phyloP scores from a whole-genome alignment of 352 stramenopile genomes.

The Pilasporangium apinafurcum region DNA sequence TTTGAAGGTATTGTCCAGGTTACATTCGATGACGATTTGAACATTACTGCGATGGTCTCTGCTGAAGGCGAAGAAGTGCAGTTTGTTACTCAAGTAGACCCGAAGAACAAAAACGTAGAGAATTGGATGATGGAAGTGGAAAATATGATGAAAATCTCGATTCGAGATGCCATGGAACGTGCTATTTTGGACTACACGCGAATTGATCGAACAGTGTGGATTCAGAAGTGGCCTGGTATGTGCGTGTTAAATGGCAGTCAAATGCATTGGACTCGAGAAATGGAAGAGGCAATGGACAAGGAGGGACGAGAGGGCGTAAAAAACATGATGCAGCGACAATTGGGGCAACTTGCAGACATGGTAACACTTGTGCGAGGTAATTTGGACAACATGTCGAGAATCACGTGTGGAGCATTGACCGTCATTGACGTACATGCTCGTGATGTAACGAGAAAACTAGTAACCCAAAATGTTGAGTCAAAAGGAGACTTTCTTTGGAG shows the following conservation, averaged over 20 bases:
- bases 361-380: constrained; percentile 89
- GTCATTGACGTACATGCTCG: constrained; percentile 96
- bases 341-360: constrained; percentile 91
- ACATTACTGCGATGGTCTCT: constrained; percentile 91
- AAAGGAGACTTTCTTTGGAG: constrained; percentile 88
- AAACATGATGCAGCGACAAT: constrained; percentile 74
- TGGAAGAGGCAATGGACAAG: constrained; percentile 82
- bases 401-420: constrained; percentile 88
- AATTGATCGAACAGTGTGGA: constrained; percentile 85
- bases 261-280: constrained; percentile 92
- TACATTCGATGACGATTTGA: constrained; percentile 82
- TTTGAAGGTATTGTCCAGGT: constrained; percentile 92
- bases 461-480: constrained; percentile 83
- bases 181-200: constrained; percentile 87
- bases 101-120: constrained; percentile 90
- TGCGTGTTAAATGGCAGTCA: constrained; percentile 90
- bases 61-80: constrained; percentile 87
- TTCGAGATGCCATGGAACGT: constrained; percentile 85
- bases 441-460: constrained; percentile 91
- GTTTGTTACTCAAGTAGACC: constrained; percentile 81
- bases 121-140: constrained; percentile 93
- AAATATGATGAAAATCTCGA: constrained; percentile 89
- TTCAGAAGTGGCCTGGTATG: constrained; percentile 90
- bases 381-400: constrained; percentile 79
- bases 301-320: constrained; percentile 69